Evolutionary conservation across 345 rosid genomes (phyloP).

Genomic region (Moricandia moricandioides): DNA sequence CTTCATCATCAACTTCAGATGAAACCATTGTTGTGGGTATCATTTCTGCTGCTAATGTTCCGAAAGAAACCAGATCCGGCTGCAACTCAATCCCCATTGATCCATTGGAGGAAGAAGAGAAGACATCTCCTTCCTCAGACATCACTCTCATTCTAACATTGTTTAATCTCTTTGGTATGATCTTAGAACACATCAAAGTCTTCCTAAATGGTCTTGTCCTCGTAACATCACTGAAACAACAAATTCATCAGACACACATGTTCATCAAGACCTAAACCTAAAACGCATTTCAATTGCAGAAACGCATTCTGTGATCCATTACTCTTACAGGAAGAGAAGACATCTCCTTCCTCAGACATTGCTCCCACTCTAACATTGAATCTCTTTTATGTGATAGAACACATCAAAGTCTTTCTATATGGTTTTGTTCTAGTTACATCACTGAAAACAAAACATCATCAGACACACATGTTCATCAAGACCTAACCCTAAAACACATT

Average conservation of each 20-base stretch:
- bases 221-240: constrained; percentile 14
- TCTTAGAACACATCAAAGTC: constrained; percentile 14
- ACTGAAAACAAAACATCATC: background rate
- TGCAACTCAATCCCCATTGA: constrained; percentile 41
- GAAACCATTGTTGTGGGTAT: constrained; percentile 37
- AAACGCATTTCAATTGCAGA: background rate
- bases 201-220: background rate
- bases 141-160: constrained; percentile 43
- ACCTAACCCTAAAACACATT: background rate
- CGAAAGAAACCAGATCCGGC: constrained; percentile 48
- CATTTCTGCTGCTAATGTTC: constrained; percentile 50
- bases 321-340: constrained; percentile 40
- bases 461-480: background rate
- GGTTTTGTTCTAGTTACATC: constrained; percentile 3
- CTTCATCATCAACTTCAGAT: constrained; percentile 43
- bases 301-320: constrained; percentile 28
- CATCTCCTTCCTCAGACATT: constrained; percentile 54
- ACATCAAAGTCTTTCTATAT: constrained; percentile 11
- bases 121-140: constrained; percentile 51
- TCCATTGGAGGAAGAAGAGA: constrained; percentile 43
- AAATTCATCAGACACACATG: background rate
- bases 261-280: background rate
- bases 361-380: constrained; percentile 39
- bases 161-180: constrained; percentile 3
- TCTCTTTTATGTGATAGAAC: constrained; percentile 10